Evolutionary conservation across 2,329 filamentous ascomycete species (phyloP).

Genomic region (Alternaria sp.): DNA sequence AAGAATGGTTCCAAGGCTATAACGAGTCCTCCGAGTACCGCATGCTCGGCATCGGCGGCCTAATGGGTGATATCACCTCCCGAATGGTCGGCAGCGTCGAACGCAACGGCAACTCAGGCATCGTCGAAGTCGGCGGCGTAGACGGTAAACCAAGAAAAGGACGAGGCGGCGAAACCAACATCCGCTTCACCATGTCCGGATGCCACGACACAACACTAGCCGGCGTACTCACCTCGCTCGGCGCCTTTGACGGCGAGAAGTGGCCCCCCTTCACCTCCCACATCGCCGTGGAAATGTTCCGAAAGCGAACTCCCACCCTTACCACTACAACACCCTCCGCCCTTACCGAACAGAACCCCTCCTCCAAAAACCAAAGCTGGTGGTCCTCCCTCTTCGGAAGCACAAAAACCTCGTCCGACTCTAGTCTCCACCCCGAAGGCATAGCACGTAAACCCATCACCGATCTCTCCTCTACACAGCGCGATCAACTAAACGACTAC

Average conservation of each 20-base stretch:
- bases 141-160: constrained; percentile 50
- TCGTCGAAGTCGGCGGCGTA: constrained; percentile 52
- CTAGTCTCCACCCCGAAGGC: constrained; percentile 38
- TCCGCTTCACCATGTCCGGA: constrained; percentile 81
- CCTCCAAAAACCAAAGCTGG: constrained; percentile 41
- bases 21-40: constrained; percentile 85
- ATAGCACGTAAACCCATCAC: constrained; percentile 69
- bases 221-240: constrained; percentile 77
- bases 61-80: constrained; percentile 81
- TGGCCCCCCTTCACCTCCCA: constrained; percentile 97
- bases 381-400: constrained; percentile 51
- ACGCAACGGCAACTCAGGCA: constrained; percentile 47
- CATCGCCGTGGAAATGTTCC: constrained; percentile 90
- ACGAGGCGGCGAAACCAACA: constrained; percentile 59
- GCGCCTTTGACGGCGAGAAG: constrained; percentile 73
- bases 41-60: constrained; percentile 82
- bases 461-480: constrained; percentile 66
- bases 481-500: constrained; percentile 71
- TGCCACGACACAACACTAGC: constrained; percentile 96
- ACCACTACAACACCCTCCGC: constrained; percentile 2
- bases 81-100: constrained; percentile 55
- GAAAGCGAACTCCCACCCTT: constrained; percentile 52
- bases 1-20: constrained; percentile 95
- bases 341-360: constrained; percentile 12
- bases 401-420: constrained; percentile 21